Conservation (phyloP, 73 alveolate species). For the Uronychia binucleata region DNA sequence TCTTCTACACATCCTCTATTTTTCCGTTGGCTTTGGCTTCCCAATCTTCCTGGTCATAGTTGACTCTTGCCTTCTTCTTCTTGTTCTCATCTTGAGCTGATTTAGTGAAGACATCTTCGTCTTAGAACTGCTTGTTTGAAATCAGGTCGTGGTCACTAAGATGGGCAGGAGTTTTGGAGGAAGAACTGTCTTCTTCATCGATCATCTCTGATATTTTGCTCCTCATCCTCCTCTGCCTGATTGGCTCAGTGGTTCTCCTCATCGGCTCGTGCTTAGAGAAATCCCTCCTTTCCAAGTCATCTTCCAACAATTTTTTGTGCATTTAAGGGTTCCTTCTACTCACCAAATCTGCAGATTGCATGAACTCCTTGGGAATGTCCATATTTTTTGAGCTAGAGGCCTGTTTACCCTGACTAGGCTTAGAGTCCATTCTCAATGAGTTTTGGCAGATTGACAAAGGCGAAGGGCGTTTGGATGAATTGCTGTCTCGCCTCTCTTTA, state of each 20-base stretch:
- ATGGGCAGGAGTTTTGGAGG: background rate
- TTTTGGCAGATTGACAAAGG: background rate
- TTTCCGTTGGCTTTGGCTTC: background rate
- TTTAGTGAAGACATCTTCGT: background rate
- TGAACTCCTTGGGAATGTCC: background rate
- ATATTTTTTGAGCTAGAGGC: background rate
- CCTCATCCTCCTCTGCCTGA: background rate
- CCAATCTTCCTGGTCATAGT: background rate
- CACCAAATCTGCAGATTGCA: too few species aligned
- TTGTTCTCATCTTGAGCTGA: background rate
- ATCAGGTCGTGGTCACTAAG: background rate
- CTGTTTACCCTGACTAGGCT: background rate
- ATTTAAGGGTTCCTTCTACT: background rate
- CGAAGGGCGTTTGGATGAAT: background rate
- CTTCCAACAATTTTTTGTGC: background rate
- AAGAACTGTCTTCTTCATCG: background rate
- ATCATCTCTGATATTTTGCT: background rate
- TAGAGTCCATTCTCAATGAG: background rate
- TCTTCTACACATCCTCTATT: too few species aligned
- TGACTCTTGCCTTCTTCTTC: background rate
- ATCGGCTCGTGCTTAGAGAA: background rate
- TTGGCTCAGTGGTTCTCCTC: background rate
- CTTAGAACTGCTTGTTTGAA: background rate
- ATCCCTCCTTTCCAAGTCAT: background rate
- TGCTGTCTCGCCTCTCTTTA: background rate